phyloP scores from a whole-genome alignment of 495 filamentous ascomycete species.

The Aspergillus indologenus region DNA sequence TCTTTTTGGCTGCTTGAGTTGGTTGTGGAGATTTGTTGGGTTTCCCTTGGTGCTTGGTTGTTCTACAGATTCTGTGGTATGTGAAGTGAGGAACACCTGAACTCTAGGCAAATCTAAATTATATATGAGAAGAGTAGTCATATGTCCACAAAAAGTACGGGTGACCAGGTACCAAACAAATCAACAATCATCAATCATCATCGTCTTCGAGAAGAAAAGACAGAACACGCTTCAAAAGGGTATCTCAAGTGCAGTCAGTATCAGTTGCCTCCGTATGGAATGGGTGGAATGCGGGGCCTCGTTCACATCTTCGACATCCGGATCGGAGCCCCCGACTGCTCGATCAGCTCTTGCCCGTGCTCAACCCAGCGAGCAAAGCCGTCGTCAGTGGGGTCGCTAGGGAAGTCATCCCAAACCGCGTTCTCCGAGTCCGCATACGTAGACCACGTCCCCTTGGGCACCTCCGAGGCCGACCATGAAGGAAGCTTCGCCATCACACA shows the following conservation, averaged over 20 bases:
- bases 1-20: not conserved
- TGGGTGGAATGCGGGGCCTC: not conserved
- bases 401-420: constrained; percentile 45
- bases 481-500: constrained; percentile 47
- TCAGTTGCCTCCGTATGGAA: constrained; percentile 18
- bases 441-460: constrained; percentile 44
- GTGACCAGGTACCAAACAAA: constrained; percentile 6
- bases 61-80: no score
- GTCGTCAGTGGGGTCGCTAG: constrained; percentile 38
- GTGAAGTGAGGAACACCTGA: no score
- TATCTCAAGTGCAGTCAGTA: constrained; percentile 30
- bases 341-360: constrained; percentile 40
- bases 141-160: constrained; percentile 5
- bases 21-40: no score
- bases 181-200: constrained; percentile 15
- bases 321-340: constrained; percentile 41
- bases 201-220: constrained; percentile 14
- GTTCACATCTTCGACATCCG: constrained; percentile 29
- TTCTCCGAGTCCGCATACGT: constrained; percentile 46
- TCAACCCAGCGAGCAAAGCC: constrained; percentile 46
- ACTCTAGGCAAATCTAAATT: constrained; percentile 2
- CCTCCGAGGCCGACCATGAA: constrained; percentile 39
- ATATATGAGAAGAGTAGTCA: constrained; percentile 1
- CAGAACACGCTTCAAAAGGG: constrained; percentile 30
- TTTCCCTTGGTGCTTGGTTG: no score